A percentile compares a stretch with the other conserved stretches of the same genome.
These are phyloP conservation scores for Triangularia verruculosa DNA, from an alignment of 2,329 filamentous ascomycete species.

Conservation along the genomic window DNA sequence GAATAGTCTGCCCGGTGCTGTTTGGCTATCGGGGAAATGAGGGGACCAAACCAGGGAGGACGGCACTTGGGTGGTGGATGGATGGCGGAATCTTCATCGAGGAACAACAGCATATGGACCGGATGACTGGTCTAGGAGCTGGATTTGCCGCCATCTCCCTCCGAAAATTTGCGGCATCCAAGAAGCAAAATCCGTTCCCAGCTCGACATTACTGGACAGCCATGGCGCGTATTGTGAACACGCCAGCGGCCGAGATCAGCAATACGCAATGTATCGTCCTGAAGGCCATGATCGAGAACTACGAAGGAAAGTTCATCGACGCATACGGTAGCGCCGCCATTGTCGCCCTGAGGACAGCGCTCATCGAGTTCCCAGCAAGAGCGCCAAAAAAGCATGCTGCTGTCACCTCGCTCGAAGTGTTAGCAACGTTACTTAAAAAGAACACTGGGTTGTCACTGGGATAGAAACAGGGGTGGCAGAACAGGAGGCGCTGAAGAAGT, in stretches of 20 bases:
- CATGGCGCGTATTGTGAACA: conserved; percentile 73
- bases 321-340: conserved; percentile 78
- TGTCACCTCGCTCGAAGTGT: conserved; percentile 50
- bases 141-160: conserved; percentile 82
- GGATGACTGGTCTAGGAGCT: conserved; percentile 78
- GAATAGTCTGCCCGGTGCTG: conserved; percentile 75
- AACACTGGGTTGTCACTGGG: conserved; percentile 49
- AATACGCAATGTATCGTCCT: conserved; percentile 71
- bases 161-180: conserved; percentile 72
- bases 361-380: conserved; percentile 69
- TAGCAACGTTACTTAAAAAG: conserved; percentile 51
- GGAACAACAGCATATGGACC: conserved; percentile 72
- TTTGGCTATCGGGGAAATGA: conserved; percentile 81
- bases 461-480: conserved; percentile 23
- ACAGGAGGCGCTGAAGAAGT: neutral
- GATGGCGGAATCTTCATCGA: conserved; percentile 58
- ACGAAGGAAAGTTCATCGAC: conserved; percentile 70
- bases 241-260: conserved; percentile 64
- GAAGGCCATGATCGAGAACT: conserved; percentile 68
- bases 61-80: conserved; percentile 70
- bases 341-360: conserved; percentile 65
- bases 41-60: conserved; percentile 64
- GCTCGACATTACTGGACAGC: conserved; percentile 80
- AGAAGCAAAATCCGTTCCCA: conserved; percentile 70
- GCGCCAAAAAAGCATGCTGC: conserved; percentile 47